Conservation (phyloP, 2,329 filamentous ascomycete species). For the Nemania abortiva region DNA sequence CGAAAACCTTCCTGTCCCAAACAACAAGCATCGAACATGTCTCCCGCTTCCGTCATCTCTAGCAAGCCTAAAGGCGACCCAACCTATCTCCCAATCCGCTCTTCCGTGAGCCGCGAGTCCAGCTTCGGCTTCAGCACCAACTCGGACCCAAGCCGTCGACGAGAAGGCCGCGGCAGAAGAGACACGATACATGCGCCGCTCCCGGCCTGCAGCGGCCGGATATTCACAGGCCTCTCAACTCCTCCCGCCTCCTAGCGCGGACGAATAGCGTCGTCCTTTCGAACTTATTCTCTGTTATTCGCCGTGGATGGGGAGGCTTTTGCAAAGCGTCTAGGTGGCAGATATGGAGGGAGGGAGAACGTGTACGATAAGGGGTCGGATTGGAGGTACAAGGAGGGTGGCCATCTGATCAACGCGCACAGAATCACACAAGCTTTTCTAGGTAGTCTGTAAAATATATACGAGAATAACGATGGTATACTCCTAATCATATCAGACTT, state of each 20-base stretch:
- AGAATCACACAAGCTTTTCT: conserved; percentile 5
- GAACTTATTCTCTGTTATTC: not conserved
- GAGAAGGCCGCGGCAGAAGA: not conserved
- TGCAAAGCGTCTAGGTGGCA: not conserved
- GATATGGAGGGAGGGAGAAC: not conserved
- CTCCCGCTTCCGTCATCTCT: conserved; percentile 12
- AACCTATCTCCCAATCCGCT: not conserved
- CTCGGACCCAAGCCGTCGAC: not conserved
- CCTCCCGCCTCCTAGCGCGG: not conserved
- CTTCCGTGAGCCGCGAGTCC: not conserved
- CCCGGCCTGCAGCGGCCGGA: conserved; percentile 38
- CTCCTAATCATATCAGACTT: conserved; percentile 5
- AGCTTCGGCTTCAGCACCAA: not conserved
- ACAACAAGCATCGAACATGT: conserved; percentile 23
- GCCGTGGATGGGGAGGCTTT: not conserved
- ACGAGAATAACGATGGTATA: conserved; percentile 9
- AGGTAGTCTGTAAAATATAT: conserved; percentile 5
- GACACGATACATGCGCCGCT: conserved; percentile 33
- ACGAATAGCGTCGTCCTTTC: not conserved
- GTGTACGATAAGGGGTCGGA: not conserved
- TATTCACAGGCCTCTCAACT: conserved; percentile 14
- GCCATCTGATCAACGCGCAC: not conserved
- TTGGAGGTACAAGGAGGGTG: not conserved
- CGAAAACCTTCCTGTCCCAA: not conserved
- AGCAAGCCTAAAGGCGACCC: not conserved